phyloP scores from a whole-genome alignment of 2,329 filamentous ascomycete genomes.

The Fusarium compactum region DNA sequence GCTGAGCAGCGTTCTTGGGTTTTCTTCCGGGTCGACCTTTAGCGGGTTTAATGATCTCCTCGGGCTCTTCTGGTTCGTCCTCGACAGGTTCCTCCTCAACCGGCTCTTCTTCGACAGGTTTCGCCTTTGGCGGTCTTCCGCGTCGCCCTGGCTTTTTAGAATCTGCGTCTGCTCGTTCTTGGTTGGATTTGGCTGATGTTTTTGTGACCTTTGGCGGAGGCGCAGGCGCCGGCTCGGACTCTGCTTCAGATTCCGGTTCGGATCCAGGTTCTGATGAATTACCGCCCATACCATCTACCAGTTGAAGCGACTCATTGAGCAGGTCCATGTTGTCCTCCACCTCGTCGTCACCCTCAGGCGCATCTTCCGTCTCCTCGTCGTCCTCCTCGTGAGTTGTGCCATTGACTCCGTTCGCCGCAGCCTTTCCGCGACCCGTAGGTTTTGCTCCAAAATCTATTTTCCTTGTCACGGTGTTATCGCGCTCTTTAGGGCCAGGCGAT shows the following conservation, averaged over 20 bases:
- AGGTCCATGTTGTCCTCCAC: slow-evolving; percentile 43
- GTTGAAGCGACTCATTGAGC: slow-evolving; percentile 58
- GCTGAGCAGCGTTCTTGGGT: slow-evolving; percentile 28
- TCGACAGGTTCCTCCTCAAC: slow-evolving; percentile 22
- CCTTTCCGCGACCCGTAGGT: slow-evolving; percentile 12
- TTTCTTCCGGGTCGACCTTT: slow-evolving; percentile 28
- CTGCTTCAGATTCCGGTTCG: slow-evolving; percentile 30
- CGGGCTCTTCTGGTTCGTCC: slow-evolving; percentile 18
- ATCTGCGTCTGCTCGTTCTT: neutral
- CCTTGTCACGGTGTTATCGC: slow-evolving; percentile 61
- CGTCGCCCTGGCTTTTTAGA: slow-evolving; percentile 29
- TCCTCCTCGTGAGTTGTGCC: slow-evolving; percentile 45
- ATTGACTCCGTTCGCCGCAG: slow-evolving; percentile 49
- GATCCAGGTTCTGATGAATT: slow-evolving; percentile 34
- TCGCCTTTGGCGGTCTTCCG: slow-evolving; percentile 42
- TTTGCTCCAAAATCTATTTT: slow-evolving; percentile 63
- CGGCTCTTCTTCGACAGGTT: slow-evolving; percentile 23
- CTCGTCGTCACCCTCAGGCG: slow-evolving; percentile 32
- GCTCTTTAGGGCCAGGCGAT: slow-evolving; percentile 52
- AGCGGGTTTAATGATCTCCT: slow-evolving; percentile 5
- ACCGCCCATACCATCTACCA: slow-evolving; percentile 53
- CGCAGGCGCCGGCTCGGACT: slow-evolving; percentile 6
- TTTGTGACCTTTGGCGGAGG: slow-evolving; percentile 4
- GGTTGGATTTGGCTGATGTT: slow-evolving; percentile 13
- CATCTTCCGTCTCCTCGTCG: slow-evolving; percentile 46